Evolutionary conservation across 2,329 filamentous ascomycete species (phyloP).

Genomic region (Mycosphaerella arachidis): DNA sequence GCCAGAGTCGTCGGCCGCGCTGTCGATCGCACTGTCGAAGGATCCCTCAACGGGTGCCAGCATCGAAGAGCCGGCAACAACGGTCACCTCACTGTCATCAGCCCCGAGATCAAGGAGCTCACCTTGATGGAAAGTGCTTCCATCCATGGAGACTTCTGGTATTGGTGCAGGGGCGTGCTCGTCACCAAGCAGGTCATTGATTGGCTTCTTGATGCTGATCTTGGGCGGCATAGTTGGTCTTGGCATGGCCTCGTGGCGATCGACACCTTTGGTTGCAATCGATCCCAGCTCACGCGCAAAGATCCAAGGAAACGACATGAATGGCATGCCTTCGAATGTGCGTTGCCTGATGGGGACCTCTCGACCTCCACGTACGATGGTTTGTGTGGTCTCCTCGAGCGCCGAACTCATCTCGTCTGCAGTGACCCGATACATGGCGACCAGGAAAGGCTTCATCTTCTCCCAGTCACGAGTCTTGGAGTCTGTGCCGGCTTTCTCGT

Average conservation of each 20-base stretch:
- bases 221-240: slow-evolving; percentile 14
- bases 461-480: slow-evolving; percentile 43
- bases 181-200: slow-evolving; percentile 9
- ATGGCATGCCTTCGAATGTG: slow-evolving; percentile 58
- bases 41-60: neutral
- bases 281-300: slow-evolving; percentile 68
- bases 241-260: slow-evolving; percentile 6
- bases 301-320: slow-evolving; percentile 94
- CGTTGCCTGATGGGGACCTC: slow-evolving; percentile 36
- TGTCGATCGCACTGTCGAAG: neutral
- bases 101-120: slow-evolving; percentile 16
- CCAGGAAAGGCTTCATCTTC: slow-evolving; percentile 65
- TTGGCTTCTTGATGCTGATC: slow-evolving; percentile 6
- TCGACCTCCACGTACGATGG: slow-evolving; percentile 37
- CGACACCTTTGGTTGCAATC: slow-evolving; percentile 51
- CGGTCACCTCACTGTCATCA: neutral
- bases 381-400: slow-evolving; percentile 47
- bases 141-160: slow-evolving; percentile 12
- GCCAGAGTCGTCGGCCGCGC: neutral
- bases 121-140: slow-evolving; percentile 15
- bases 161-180: slow-evolving; percentile 14
- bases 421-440: slow-evolving; percentile 84
- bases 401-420: slow-evolving; percentile 63
- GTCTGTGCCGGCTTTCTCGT: slow-evolving; percentile 54
- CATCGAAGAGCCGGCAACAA: neutral